Base-by-base conservation (phyloP, 2,329 filamentous ascomycete genomes). In the Nothopassalora personata region DNA sequence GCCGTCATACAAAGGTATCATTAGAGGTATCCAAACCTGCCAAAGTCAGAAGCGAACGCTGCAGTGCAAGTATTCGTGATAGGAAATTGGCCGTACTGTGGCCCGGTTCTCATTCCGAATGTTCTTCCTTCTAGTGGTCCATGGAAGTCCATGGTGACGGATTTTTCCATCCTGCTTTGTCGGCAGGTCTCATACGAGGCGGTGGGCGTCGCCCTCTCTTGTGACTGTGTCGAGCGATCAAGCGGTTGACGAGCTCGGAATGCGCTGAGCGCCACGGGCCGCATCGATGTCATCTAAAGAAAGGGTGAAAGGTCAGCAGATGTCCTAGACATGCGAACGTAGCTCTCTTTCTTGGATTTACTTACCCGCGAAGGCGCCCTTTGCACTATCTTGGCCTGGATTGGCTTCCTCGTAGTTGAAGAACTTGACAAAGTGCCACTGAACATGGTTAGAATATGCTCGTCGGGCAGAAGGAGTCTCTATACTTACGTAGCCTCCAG, bases 361-460 rank as follows among this genome's bases (percentile, higher is more conserved):
- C 23, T 23, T 23, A 23, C 23, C 23, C 10, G 55, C 59, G 23
- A 60, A 63, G 15, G 47, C 43, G 5, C 61, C 61, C 28, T 58
- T 54, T 10, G 59, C 60, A 23, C 54, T 54, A 53, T 62, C 62
- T 51, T 64, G 60, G 5, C 57, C 58, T 3, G 68, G 67, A 50
- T 72, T 72, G 34, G 70, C 70, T 19, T 64, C 68, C 61, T 68
- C 64, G 59, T 72, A 72, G 47, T 71, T 66, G 49, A 71, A 62
- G 27, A 68, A 59, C 58, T 70, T 68, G 60, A 71, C 61, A 56
- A 71, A 66, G 50, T 70, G 70, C 63, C 70, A 72, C 49, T 51
- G 49, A 5, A 11, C 15, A 19, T 13, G 13, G 7, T 51, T 30
- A 34, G 49, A 5, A 13, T 18, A 19, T 34, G 49, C 10, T 30